Evolutionary conservation across 176 grass and related monocot genomes (phyloP).

Genomic region (Cocos nucifera): DNA sequence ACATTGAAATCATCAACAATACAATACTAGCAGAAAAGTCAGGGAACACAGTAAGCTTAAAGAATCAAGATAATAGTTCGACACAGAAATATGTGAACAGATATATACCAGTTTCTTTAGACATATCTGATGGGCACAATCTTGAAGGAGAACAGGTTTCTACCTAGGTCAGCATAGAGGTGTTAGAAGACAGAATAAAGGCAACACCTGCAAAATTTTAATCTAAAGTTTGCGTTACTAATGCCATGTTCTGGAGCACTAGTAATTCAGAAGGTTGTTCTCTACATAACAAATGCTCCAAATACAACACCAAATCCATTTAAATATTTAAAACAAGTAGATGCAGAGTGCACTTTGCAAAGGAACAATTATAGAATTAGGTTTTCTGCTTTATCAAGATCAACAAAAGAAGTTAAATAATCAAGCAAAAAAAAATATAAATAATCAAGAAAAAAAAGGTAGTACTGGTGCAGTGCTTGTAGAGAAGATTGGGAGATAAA

Average conservation of each 20-base stretch:
- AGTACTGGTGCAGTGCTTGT: too few species aligned
- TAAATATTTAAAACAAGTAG: too few species aligned
- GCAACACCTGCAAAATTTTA: conserved; percentile 1
- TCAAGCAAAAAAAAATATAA: too few species aligned
- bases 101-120: conserved; percentile 41
- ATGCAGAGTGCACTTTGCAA: too few species aligned
- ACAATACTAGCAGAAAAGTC: too few species aligned
- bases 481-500: too few species aligned
- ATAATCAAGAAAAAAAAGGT: too few species aligned
- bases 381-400: too few species aligned
- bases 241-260: too few species aligned
- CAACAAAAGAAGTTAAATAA: too few species aligned
- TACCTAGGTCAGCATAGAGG: conserved; percentile 29
- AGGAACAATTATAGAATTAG: too few species aligned
- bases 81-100: conserved; percentile 17
- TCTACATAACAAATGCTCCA: background rate
- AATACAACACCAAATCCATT: too few species aligned
- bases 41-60: background rate
- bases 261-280: background rate
- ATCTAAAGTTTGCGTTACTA: conserved; percentile 8
- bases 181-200: background rate
- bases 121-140: conserved; percentile 18
- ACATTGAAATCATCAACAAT: background rate
- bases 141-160: conserved; percentile 46
- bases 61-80: background rate